Evolutionary conservation across 2,329 filamentous ascomycete species (phyloP), one percentile per base, ranked within the genome.

Genomic region (Fusarium poae): DNA sequence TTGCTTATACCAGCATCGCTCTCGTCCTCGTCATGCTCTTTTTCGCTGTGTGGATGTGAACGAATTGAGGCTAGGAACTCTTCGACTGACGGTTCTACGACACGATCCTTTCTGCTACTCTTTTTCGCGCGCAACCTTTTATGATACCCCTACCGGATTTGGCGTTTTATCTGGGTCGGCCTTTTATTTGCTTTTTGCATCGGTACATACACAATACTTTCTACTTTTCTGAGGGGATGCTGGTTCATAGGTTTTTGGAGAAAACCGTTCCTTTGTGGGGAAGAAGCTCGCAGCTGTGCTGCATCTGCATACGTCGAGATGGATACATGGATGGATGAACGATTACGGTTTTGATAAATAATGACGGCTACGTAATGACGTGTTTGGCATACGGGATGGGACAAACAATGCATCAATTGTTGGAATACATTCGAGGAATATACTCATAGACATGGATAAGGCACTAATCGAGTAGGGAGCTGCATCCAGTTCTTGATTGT

Each of bases 11-110:
- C 29, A 76, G 76, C 42, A 65, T 74, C 23, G 68, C 71, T n/a
- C 58, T 77, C 23, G 74, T 74, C 4, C 72, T 68, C 16, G 62
- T 76, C 40, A 76, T 77, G 58, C 58, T 78, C 48, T 72, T 73
- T 34, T 71, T 76, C 30, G 70, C 75, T 12, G 69, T 77, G 34
- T 75, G 67, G 67, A 74, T 75, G 72, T 75, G 46, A 57, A 32
- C 11, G 43, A 40, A n/a, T 27, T 35, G 30, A 55, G 30, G 30
- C 16, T 3, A 48, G 16, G 21, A 25, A 25, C 30, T 35, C 52
- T 44, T 60, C 35, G 35, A 57, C 35, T n/a, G 25, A 29, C 37
- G 20, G 27, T 35, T 59, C 29, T 34, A 52, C 43, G 37, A 37
- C 56, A 45, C 56, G 52, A 37, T 40, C 37, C 43, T 51, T 59